Conservation (phyloP, 1,139 yeast species). For the Protomyces inundatus region DNA sequence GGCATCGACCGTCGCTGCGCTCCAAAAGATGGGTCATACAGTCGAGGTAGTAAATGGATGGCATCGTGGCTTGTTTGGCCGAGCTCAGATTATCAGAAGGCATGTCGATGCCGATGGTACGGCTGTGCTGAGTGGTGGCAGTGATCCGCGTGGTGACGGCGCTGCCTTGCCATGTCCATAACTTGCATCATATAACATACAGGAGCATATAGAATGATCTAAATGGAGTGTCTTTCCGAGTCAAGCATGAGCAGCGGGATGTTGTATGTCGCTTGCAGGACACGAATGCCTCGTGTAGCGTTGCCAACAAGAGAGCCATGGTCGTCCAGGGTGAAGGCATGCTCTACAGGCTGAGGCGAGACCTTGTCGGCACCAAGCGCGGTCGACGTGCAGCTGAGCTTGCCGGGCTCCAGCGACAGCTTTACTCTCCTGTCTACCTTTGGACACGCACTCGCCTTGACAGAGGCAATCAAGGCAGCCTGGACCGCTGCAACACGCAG, state of each 20-base stretch:
- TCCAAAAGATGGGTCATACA: constrained; percentile 55
- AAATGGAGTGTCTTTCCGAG: background rate
- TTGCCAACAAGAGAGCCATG: background rate
- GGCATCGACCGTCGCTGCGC: constrained; percentile 43
- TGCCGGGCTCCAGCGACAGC: background rate
- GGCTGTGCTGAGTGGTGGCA: constrained; percentile 61
- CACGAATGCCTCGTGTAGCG: background rate
- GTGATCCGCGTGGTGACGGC: constrained; percentile 78
- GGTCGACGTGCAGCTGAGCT: background rate
- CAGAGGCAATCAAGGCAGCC: background rate
- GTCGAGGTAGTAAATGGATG: constrained; percentile 48
- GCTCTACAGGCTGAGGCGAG: constrained; percentile 23
- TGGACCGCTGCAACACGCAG: background rate
- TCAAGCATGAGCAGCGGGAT: background rate
- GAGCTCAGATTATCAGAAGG: constrained; percentile 65
- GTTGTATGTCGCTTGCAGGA: background rate
- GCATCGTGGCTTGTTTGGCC: constrained; percentile 41
- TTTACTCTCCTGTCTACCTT: background rate
- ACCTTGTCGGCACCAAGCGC: background rate
- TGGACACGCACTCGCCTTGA: background rate
- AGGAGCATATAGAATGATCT: background rate
- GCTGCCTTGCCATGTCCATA: constrained; percentile 53
- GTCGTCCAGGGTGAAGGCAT: background rate
- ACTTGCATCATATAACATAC: constrained; percentile 32
- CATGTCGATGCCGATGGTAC: constrained; percentile 39